Percentiles rank a stretch among this genome's conserved stretches.
Evolutionary conservation across 2,329 filamentous ascomycete species (phyloP).

Genomic region (Colletotrichum sp.): DNA sequence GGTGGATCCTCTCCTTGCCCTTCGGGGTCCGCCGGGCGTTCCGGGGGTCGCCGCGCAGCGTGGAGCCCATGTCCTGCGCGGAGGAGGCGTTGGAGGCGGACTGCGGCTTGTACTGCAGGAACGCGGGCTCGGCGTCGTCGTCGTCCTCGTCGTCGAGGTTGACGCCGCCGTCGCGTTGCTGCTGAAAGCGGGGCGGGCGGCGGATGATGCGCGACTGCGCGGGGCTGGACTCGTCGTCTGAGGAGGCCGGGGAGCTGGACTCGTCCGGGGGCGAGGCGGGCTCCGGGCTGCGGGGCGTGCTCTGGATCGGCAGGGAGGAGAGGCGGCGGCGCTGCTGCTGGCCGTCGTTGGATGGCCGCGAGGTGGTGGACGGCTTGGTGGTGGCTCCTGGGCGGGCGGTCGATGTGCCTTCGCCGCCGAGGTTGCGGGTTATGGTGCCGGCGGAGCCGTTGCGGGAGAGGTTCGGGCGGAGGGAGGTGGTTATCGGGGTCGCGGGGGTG

Average conservation of each 20-base stretch:
- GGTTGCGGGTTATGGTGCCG: conserved; percentile 40
- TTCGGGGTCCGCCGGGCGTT: conserved; percentile 33
- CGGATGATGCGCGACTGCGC: conserved; percentile 66
- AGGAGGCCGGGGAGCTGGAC: conserved; percentile 43
- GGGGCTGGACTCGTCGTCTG: conserved; percentile 55
- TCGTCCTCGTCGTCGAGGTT: conserved; percentile 44
- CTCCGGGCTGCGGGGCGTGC: conserved; percentile 24
- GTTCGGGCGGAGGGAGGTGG: conserved; percentile 47
- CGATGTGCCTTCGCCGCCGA: conserved; percentile 26
- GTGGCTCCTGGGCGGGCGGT: conserved; percentile 31
- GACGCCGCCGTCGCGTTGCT: conserved; percentile 26
- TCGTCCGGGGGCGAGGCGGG: conserved; percentile 41
- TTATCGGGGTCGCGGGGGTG: conserved; percentile 47
- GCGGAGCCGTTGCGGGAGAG: conserved; percentile 54
- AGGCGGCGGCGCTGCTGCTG: conserved; percentile 45
- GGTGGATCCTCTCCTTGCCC: conserved; percentile 42
- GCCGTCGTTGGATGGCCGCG: conserved; percentile 26
- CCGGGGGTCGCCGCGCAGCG: conserved; percentile 51
- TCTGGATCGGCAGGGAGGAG: conserved; percentile 49
- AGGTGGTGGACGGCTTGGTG: conserved; percentile 2
- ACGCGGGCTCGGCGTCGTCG: conserved; percentile 64
- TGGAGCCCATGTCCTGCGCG: conserved; percentile 56
- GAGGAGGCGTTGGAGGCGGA: conserved; percentile 33
- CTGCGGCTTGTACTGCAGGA: conserved; percentile 51
- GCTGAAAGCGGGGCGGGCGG: conserved; percentile 59